Evolutionary conservation across 345 rosid species (phyloP), one percentile per base, ranked within the genome.

Genomic region (Crucihimalaya himalaica): DNA sequence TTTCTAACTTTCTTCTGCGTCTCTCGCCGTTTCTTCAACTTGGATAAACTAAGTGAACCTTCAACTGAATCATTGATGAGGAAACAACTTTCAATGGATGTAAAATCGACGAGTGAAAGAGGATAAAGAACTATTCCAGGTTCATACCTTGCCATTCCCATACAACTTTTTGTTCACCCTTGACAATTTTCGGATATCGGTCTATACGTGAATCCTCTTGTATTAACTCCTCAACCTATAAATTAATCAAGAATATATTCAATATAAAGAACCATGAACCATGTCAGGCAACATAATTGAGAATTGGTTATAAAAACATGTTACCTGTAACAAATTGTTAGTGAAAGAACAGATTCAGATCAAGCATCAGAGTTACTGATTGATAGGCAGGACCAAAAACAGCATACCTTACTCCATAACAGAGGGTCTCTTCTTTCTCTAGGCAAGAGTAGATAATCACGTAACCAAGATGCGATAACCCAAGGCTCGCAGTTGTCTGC

Each of bases 131-230:
- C 7, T 25, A 39, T 47, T 59, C 6, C 9, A 29, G 21, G 15
- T 8, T 60, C 72, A 40, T 81, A 91, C 98, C 97, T 87, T 94
- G 97, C 98, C 97, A 91, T 78, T 94, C 97, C 97, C 96, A 94
- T 53, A 91, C 97, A 54, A 88, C 97, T 76, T 84, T 94, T 45
- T 92, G 85, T 81, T 94, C 96, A 65, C 97, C 97, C 80, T 86
- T 94, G 62, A 94, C 81, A 27, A 94, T 57, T 81, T 88, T 89
- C 8, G 91, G 95, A 68, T 88, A 88, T 47, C 68, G 88, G 81
- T 94, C 96, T 59, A 89, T 84, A 70, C 97, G 90, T 55, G 98
- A 88, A 79, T 93, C 98, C 79, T 91, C 98, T 68, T 83, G 91
- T 63, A 88, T 82, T 63, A 93, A 75, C 82, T 87, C 88, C 82